Percentiles rank a stretch among this genome's conserved stretches.
These are phyloP conservation scores for Sanghuangporus baumii DNA, from an alignment of 1,284 basidiomycete species.

Conservation along the genomic window DNA sequence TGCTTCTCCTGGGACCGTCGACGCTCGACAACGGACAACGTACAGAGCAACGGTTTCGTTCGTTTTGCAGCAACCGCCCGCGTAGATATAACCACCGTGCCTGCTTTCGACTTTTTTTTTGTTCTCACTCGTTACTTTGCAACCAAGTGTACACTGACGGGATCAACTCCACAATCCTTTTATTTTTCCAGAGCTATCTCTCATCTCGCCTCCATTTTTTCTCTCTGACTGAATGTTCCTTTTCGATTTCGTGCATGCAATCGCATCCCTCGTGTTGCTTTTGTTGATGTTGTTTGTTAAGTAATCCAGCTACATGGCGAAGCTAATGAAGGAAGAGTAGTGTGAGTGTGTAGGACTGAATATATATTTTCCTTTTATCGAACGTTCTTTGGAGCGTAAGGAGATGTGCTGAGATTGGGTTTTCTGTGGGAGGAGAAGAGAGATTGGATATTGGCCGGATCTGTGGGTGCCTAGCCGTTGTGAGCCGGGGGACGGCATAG, in stretches of 20 bases:
- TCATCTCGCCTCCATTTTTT: background rate
- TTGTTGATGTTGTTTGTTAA: background rate
- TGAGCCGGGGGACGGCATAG: background rate
- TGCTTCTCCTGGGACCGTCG: too few species aligned
- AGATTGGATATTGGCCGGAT: background rate
- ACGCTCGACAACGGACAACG: too few species aligned
- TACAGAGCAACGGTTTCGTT: background rate
- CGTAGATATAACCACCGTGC: conserved; percentile 2
- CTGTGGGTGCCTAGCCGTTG: background rate
- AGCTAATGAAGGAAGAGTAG: background rate
- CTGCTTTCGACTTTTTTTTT: background rate
- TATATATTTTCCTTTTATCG: background rate
- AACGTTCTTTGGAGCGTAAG: background rate
- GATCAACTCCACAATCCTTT: conserved; percentile 1
- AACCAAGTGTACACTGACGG: conserved; percentile 13
- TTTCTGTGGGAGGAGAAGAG: background rate
- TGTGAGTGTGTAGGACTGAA: background rate
- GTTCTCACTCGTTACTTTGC: background rate
- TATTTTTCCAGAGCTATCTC: background rate
- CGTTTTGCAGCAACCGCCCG: background rate
- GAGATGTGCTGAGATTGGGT: background rate
- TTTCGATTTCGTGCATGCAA: background rate
- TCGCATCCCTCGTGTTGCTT: conserved; percentile 2
- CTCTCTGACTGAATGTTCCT: background rate
- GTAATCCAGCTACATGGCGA: conserved; percentile 1